Percentiles rank a stretch among this genome's conserved stretches.
phyloP scores from a whole-genome alignment of 768 basidiomycete genomes.

The Lactarius sanguifluus region DNA sequence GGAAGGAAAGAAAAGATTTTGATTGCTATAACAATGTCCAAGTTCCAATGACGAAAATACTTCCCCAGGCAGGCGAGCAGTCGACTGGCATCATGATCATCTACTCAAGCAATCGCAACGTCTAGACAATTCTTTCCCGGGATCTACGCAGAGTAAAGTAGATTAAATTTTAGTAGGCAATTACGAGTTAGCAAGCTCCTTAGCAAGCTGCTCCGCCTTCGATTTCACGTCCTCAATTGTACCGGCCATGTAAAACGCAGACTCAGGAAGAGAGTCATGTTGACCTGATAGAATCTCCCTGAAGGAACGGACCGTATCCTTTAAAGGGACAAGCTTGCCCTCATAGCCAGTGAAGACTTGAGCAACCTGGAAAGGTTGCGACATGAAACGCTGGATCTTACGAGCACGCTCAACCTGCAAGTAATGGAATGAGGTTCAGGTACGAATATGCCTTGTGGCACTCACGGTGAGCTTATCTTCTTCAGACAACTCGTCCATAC shows the following conservation, averaged over 20 bases:
- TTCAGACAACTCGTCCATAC: constrained; percentile 99
- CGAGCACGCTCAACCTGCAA: constrained; percentile 91
- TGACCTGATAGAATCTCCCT: constrained; percentile 92
- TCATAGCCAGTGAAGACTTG: constrained; percentile 99
- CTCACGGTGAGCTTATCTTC: constrained; percentile 98
- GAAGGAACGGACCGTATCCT: constrained; percentile 96
- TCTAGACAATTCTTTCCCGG: constrained; percentile 18
- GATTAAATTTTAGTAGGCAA: constrained; percentile 18
- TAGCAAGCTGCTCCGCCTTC: constrained; percentile 97
- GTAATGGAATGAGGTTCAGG: constrained; percentile 10
- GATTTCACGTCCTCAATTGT: constrained; percentile 96
- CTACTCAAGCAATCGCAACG: constrained; percentile 1
- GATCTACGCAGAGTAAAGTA: constrained; percentile 9
- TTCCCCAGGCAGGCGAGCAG: background rate
- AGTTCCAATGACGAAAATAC: background rate
- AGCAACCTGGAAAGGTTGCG: constrained; percentile 99
- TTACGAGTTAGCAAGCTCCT: constrained; percentile 72
- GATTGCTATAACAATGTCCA: constrained; percentile 17
- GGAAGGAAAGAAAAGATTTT: constrained; percentile 6
- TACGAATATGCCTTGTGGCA: constrained; percentile 23
- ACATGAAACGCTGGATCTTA: constrained; percentile 99
- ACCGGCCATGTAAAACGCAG: constrained; percentile 98
- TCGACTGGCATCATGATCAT: constrained; percentile 2
- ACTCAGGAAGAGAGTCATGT: constrained; percentile 90
- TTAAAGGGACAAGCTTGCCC: constrained; percentile 93